Evolutionary conservation across 148 eudicot genomes (phyloP).

Genomic region (Linanthus parryae): DNA sequence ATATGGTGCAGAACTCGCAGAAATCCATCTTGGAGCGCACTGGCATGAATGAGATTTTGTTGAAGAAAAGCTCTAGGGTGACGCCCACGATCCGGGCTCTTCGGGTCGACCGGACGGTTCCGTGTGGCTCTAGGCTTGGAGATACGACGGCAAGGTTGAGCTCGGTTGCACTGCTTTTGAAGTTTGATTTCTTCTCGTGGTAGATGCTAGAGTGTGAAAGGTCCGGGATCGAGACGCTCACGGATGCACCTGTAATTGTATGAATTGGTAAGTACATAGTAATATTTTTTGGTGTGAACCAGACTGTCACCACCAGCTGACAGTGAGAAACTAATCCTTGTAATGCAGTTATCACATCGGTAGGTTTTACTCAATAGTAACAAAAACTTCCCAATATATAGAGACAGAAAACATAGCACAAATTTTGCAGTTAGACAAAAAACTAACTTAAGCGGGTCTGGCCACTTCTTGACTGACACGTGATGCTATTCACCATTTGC

Average conservation of each 20-base stretch:
- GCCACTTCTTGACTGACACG: no score
- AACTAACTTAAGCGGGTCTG: no score
- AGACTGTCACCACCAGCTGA: no score
- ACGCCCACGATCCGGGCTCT: conserved; percentile 82
- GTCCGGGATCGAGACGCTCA: conserved; percentile 58
- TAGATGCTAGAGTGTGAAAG: conserved; percentile 70
- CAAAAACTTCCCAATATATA: no score
- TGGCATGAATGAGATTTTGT: conserved; percentile 55
- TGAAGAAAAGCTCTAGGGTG: conserved; percentile 59
- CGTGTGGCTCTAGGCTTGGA: conserved; percentile 66
- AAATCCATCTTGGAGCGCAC: conserved; percentile 61
- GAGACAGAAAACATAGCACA: no score
- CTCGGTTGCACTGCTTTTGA: conserved; percentile 37
- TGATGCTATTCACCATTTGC: no score
- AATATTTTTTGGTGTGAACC: no score
- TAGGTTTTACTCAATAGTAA: no score
- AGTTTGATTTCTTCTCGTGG: conserved; percentile 41
- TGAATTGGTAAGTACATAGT: no score
- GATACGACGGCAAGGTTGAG: conserved; percentile 59
- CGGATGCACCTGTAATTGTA: conserved; percentile 49
- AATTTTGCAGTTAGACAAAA: no score
- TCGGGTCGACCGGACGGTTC: conserved; percentile 66
- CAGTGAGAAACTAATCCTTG: no score
- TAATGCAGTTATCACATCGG: no score
- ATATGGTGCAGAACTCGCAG: conserved; percentile 48